A percentile compares a stretch with the other conserved stretches of the same genome.
Evolutionary conservation across 495 filamentous ascomycete genomes (phyloP).

Genomic region (Neurospora intermedia): DNA sequence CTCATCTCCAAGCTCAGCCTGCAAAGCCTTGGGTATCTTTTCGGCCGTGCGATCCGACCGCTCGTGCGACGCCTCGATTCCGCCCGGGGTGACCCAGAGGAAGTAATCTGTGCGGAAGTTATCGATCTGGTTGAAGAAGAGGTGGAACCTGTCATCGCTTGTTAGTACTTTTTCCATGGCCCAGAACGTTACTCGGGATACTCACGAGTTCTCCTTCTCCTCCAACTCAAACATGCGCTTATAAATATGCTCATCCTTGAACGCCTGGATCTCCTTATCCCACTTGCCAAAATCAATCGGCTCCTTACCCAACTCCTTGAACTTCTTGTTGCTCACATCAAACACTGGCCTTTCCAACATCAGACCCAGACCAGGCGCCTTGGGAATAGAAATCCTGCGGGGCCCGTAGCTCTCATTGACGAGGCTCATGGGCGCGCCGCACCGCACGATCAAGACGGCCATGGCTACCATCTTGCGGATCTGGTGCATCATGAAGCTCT

Average conservation of each 20-base stretch:
- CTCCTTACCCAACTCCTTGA: conserved; percentile 41
- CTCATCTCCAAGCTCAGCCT: conserved; percentile 30
- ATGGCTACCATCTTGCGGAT: conserved; percentile 98
- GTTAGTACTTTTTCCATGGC: background rate
- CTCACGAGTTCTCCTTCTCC: conserved; percentile 64
- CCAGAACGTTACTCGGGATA: conserved; percentile 1
- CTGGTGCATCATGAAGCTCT: conserved; percentile 99
- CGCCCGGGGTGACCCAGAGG: conserved; percentile 62
- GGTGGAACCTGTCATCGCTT: conserved; percentile 47
- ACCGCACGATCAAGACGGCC: conserved; percentile 72
- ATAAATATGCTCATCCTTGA: conserved; percentile 92
- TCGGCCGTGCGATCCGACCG: conserved; percentile 19
- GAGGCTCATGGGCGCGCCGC: conserved; percentile 54
- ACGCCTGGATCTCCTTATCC: conserved; percentile 66
- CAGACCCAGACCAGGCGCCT: conserved; percentile 80
- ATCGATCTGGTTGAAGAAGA: conserved; percentile 79
- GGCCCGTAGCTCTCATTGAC: conserved; percentile 60
- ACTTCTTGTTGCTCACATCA: conserved; percentile 63
- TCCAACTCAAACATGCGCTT: conserved; percentile 82
- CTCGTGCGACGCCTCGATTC: conserved; percentile 44
- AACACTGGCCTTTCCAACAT: conserved; percentile 88
- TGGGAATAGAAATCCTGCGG: conserved; percentile 72
- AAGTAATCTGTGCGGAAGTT: conserved; percentile 62
- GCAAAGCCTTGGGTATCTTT: conserved; percentile 20
- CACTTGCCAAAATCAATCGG: conserved; percentile 68